Conservation (phyloP, 176 grass and related monocot species). For the Dendrocalamus sinicus region DNA sequence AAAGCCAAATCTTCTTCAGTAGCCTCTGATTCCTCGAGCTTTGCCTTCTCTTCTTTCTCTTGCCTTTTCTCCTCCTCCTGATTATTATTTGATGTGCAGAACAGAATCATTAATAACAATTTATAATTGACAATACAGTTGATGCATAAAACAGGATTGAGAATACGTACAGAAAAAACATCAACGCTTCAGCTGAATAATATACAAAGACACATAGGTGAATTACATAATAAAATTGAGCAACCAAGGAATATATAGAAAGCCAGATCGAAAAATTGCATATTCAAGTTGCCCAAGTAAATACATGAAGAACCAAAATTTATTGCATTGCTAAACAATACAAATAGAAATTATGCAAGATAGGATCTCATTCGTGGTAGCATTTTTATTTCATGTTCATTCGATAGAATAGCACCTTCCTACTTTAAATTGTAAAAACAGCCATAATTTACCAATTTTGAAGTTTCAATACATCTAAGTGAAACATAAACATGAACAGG, state of each 20-base stretch:
- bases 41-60: constrained; percentile 49
- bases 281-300: constrained; percentile 16
- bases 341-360: neutral
- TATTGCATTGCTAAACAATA: constrained; percentile 30
- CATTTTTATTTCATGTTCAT: neutral
- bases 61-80: constrained; percentile 88
- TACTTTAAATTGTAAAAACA: neutral
- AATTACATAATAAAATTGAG: constrained; percentile 20
- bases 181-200: constrained; percentile 2
- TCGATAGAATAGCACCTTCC: neutral
- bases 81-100: constrained; percentile 37
- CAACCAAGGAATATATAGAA: neutral
- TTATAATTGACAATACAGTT: neutral
- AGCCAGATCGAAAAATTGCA: neutral
- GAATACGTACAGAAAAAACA: neutral
- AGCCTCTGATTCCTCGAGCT: constrained; percentile 58
- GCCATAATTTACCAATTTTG: constrained; percentile 11
- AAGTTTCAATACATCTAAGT: neutral
- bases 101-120: constrained; percentile 19
- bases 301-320: constrained; percentile 4
- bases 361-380: neutral
- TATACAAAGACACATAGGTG: neutral
- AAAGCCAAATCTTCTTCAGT: constrained; percentile 84
- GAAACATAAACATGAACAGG: neutral
- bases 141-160: constrained; percentile 20